phyloP scores from a whole-genome alignment of 345 rosid species.

The Syzygium grande region DNA sequence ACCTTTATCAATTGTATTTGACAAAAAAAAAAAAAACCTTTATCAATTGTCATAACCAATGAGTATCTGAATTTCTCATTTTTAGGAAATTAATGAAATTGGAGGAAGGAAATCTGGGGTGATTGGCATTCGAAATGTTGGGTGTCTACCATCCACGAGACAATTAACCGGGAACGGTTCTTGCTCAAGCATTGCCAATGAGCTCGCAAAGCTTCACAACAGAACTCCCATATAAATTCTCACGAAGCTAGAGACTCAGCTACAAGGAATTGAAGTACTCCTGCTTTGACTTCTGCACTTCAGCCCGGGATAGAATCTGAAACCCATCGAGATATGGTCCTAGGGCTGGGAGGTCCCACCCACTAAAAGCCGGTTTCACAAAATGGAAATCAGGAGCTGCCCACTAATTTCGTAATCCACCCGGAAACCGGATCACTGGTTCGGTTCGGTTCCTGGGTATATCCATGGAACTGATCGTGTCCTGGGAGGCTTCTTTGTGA shows the following conservation, averaged over 20 bases:
- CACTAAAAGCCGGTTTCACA: too few species aligned
- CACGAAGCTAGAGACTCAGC: not conserved
- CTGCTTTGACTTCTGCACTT: not conserved
- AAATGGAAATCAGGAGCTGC: too few species aligned
- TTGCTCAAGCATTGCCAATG: not conserved
- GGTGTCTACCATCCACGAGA: not conserved
- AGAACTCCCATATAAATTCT: not conserved
- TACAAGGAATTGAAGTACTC: not conserved
- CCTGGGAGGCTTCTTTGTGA: not conserved
- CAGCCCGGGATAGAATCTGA: not conserved
- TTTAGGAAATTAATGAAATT: not conserved
- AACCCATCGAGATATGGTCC: not conserved
- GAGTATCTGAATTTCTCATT: not conserved
- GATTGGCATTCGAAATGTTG: not conserved
- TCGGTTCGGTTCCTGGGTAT: too few species aligned
- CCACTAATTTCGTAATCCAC: too few species aligned
- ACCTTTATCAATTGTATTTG: not conserved
- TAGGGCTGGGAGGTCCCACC: too few species aligned
- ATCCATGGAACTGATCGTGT: too few species aligned
- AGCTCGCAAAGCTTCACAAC: conserved; percentile 11
- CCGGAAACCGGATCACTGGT: too few species aligned
- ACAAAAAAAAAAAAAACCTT: too few species aligned
- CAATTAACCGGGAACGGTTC: not conserved
- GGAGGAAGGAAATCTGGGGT: not conserved
- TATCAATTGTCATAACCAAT: not conserved